phyloP scores from a whole-genome alignment of 2,329 filamentous ascomycete species.

The Mycocentrospora acerina region DNA sequence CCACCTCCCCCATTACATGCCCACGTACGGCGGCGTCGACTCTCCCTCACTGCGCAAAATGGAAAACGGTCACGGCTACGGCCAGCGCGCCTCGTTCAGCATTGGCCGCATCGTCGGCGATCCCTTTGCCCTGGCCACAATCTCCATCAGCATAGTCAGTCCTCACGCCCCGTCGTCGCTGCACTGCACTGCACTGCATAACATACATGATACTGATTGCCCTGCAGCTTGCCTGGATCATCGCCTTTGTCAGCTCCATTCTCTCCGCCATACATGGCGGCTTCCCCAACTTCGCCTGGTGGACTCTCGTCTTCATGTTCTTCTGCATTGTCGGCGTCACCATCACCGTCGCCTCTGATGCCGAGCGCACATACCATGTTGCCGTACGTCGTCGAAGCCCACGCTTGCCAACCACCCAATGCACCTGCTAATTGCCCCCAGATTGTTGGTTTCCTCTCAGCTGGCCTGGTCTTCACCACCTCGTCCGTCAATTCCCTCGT shows the following conservation, averaged over 20 bases:
- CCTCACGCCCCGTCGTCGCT: neutral
- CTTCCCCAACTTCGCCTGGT: slow-evolving; percentile 92
- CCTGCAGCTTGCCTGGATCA: slow-evolving; percentile 88
- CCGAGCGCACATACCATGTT: slow-evolving; percentile 84
- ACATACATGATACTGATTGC: too few relatives aligned
- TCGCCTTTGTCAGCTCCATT: slow-evolving; percentile 84
- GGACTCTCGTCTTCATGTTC: slow-evolving; percentile 82
- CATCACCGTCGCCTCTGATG: slow-evolving; percentile 80
- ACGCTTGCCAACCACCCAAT: neutral
- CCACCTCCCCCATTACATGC: slow-evolving; percentile 65
- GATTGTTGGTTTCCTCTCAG: slow-evolving; percentile 82
- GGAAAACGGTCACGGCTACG: slow-evolving; percentile 63
- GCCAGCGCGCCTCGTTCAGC: slow-evolving; percentile 60
- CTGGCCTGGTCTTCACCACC: slow-evolving; percentile 80
- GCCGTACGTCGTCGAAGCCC: slow-evolving; percentile 56
- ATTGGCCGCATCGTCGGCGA: slow-evolving; percentile 91
- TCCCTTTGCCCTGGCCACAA: slow-evolving; percentile 90
- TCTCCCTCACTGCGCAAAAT: slow-evolving; percentile 79
- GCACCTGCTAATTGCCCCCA: slow-evolving; percentile 38
- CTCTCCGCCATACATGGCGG: slow-evolving; percentile 61
- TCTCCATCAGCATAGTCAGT: slow-evolving; percentile 87
- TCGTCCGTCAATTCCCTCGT: slow-evolving; percentile 85
- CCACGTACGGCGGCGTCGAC: slow-evolving; percentile 69
- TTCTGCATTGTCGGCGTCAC: slow-evolving; percentile 79
- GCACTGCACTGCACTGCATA: too few relatives aligned